These are phyloP conservation scores for Amborella trichopoda DNA, from an alignment of 164 flowering plant genomes.

Conservation along the genomic window DNA sequence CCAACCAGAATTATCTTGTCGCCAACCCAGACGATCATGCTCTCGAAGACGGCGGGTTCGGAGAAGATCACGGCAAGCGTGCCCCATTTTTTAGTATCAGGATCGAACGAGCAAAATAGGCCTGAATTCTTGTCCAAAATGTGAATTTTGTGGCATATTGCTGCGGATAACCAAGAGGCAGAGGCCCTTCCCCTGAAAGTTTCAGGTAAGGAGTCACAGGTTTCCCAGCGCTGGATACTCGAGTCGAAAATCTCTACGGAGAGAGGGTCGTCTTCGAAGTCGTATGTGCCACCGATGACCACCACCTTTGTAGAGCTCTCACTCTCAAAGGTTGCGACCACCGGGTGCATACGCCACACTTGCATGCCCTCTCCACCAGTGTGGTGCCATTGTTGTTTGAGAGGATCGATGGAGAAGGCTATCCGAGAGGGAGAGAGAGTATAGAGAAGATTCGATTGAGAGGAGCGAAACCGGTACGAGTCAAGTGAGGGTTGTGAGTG, in stretches of 20 bases:
- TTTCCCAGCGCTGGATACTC: constrained; percentile 20
- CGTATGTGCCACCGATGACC: constrained; percentile 64
- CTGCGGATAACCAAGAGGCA: constrained; percentile 57
- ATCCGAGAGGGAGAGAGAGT: constrained; percentile 30
- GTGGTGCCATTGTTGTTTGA: constrained; percentile 34
- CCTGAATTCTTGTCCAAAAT: constrained; percentile 43
- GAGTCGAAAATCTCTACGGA: constrained; percentile 51
- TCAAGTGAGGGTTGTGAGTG: constrained; percentile 1
- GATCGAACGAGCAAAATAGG: constrained; percentile 28
- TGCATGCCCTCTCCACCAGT: constrained; percentile 20
- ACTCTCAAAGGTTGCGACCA: constrained; percentile 30
- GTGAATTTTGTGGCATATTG: constrained; percentile 13
- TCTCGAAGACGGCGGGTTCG: constrained; percentile 16
- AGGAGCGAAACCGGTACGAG: constrained; percentile 30
- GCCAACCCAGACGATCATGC: constrained; percentile 20
- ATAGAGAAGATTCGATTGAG: constrained; percentile 45
- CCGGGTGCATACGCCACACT: constrained; percentile 57
- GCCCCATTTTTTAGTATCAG: constrained; percentile 29
- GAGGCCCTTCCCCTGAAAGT: constrained; percentile 32
- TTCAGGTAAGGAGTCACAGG: constrained; percentile 46
- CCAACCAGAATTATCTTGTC: constrained; percentile 37
- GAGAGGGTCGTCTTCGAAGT: constrained; percentile 52
- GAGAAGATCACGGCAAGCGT: constrained; percentile 28
- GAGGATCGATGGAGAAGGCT: constrained; percentile 44
- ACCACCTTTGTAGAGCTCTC: constrained; percentile 21